Conservation (phyloP, 495 filamentous ascomycete genomes). For the Annulohypoxylon maeteangense region DNA sequence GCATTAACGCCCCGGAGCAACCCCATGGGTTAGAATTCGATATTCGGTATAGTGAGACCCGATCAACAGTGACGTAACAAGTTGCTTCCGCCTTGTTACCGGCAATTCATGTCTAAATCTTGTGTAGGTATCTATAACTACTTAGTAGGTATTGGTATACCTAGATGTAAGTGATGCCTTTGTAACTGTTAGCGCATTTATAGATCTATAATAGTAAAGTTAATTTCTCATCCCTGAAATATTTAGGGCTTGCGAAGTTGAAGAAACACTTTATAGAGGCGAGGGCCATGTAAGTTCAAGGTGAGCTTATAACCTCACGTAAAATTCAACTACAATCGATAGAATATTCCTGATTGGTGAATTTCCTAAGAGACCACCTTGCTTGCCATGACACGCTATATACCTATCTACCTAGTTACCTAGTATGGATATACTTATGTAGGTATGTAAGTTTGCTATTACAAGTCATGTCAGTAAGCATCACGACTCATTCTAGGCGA, state of each 20-base stretch:
- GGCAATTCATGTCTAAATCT: not conserved
- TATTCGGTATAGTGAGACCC: not conserved
- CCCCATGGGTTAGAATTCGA: not conserved
- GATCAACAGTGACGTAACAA: not conserved
- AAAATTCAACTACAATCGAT: too few species aligned
- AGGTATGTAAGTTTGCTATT: not conserved
- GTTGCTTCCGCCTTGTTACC: not conserved
- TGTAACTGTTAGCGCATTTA: not conserved
- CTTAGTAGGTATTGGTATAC: too few species aligned
- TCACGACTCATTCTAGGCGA: constrained; percentile 13
- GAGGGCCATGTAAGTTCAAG: not conserved
- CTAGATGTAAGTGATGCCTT: not conserved
- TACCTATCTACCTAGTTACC: too few species aligned
- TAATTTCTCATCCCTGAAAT: not conserved
- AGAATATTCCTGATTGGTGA: not conserved
- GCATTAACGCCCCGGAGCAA: not conserved
- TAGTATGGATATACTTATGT: not conserved
- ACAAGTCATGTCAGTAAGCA: constrained; percentile 12
- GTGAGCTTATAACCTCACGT: not conserved
- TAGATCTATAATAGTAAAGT: too few species aligned
- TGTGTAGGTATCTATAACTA: not conserved
- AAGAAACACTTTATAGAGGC: not conserved
- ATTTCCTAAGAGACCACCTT: not conserved
- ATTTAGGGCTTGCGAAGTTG: not conserved
- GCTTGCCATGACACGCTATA: not conserved